Percentiles rank a stretch among this genome's conserved stretches.
Evolutionary conservation across 2,329 filamentous ascomycete species (phyloP).

Genomic region (Blastomyces parvus): DNA sequence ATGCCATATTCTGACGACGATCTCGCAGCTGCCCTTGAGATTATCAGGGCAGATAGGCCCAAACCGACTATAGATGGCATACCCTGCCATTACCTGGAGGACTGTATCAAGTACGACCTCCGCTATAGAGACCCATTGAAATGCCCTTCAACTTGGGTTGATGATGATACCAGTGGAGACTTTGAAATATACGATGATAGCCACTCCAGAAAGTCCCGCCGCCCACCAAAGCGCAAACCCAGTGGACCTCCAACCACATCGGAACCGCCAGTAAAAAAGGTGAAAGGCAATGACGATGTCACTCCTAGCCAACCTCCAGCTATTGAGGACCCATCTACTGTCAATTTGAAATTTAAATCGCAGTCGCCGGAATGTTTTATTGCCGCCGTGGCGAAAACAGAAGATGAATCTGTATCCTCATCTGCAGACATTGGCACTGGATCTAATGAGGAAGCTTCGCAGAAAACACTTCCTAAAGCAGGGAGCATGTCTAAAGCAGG

Average conservation of each 20-base stretch:
- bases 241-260: neutral
- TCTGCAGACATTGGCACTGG: neutral
- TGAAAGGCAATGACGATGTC: neutral
- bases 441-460: neutral
- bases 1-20: constrained; percentile 8
- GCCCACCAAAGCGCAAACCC: neutral
- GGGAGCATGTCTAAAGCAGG: neutral
- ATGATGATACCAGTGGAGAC: constrained; percentile 28
- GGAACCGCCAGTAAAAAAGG: neutral
- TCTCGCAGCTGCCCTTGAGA: constrained; percentile 1
- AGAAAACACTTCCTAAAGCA: neutral
- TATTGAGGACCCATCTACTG: neutral
- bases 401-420: neutral
- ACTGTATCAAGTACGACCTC: constrained; percentile 5
- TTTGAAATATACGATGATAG: constrained; percentile 22
- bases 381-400: neutral
- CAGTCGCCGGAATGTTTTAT: neutral
- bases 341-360: neutral
- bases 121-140: neutral
- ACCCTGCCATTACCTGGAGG: neutral
- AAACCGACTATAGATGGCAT: neutral
- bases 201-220: neutral
- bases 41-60: neutral
- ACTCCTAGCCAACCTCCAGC: neutral
- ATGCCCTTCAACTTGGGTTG: constrained; percentile 23